Evolutionary conservation across 306 rosid genomes (phyloP).

Genomic region (Quercus glauca): DNA sequence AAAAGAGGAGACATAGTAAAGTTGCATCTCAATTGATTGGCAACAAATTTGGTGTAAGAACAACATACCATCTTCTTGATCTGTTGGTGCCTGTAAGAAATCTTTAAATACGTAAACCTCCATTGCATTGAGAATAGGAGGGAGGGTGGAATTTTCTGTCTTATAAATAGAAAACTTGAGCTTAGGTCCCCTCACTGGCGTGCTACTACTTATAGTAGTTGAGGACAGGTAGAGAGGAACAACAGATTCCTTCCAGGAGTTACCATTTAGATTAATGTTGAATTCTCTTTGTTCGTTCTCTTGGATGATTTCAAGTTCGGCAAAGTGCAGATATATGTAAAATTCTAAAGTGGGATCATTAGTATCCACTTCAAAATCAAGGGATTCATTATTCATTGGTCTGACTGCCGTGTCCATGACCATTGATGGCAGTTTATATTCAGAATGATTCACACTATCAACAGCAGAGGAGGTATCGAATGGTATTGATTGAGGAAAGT

Average conservation of each 20-base stretch:
- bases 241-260: conserved; percentile 6
- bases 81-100: conserved; percentile 30
- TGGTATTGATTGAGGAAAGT: neutral
- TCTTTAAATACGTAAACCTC: conserved; percentile 34
- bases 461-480: conserved; percentile 5
- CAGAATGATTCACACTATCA: fast-evolving
- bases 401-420: conserved; percentile 37
- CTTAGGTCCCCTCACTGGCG: conserved; percentile 1
- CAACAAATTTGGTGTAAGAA: neutral
- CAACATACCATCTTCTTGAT: conserved; percentile 41
- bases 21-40: too few species aligned
- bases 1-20: neutral
- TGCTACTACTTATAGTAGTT: neutral
- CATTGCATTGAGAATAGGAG: conserved; percentile 62
- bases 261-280: conserved; percentile 34
- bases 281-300: conserved; percentile 38
- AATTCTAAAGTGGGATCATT: fast-evolving
- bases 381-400: neutral
- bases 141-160: conserved; percentile 35
- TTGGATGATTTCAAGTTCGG: conserved; percentile 37
- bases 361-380: neutral
- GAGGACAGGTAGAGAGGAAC: conserved; percentile 17
- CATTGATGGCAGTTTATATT: conserved; percentile 8
- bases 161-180: conserved; percentile 19
- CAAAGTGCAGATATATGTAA: conserved; percentile 50